These are phyloP conservation scores for Pseudogymnoascus verrucosus DNA, from an alignment of 2,329 filamentous ascomycete species.

Conservation along the genomic window DNA sequence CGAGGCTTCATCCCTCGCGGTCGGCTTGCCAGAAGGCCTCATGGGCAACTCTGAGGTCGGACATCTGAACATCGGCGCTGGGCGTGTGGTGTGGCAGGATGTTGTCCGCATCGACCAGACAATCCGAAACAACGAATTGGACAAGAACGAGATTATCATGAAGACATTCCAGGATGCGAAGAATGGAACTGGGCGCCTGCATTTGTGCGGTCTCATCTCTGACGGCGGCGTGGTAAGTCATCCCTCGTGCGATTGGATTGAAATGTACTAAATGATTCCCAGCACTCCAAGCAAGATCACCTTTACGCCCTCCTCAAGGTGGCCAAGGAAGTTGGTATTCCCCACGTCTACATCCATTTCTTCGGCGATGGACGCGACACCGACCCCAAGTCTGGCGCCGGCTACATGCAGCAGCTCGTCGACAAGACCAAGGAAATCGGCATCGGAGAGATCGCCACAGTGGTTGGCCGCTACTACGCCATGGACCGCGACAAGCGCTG, in stretches of 20 bases:
- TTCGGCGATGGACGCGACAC: slow-evolving; percentile 97
- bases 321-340: slow-evolving; percentile 79
- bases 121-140: slow-evolving; percentile 49
- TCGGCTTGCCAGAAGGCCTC: slow-evolving; percentile 89
- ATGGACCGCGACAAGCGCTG: slow-evolving; percentile 99
- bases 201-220: slow-evolving; percentile 85
- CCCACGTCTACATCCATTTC: slow-evolving; percentile 96
- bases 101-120: slow-evolving; percentile 91
- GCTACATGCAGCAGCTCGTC: slow-evolving; percentile 80
- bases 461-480: slow-evolving; percentile 94
- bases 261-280: slow-evolving; percentile 14
- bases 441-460: slow-evolving; percentile 77
- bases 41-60: slow-evolving; percentile 99
- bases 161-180: slow-evolving; percentile 72
- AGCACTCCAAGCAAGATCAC: slow-evolving; percentile 93
- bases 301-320: slow-evolving; percentile 80
- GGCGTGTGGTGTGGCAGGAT: slow-evolving; percentile 96
- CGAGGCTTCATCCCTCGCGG: slow-evolving; percentile 90
- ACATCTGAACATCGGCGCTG: slow-evolving; percentile 96
- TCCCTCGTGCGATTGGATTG: slow-evolving; percentile 3
- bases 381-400: slow-evolving; percentile 86
- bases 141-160: slow-evolving; percentile 28
- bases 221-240: slow-evolving; percentile 76
- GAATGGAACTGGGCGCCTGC: slow-evolving; percentile 82
- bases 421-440: slow-evolving; percentile 77